Evolutionary conservation across 306 rosid species (phyloP).

Genomic region (Bauhinia variegata): DNA sequence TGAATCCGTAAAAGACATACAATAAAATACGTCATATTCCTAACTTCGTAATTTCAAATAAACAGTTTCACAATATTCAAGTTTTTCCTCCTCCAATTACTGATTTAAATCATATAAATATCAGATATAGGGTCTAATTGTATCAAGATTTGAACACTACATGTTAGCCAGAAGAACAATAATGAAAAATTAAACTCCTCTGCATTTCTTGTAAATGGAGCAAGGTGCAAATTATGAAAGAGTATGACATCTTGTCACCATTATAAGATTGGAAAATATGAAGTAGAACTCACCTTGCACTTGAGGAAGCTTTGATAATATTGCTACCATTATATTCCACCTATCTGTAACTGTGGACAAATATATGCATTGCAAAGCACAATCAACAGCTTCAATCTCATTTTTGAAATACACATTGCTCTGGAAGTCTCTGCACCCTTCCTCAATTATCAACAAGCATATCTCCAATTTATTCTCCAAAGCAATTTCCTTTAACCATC

Average conservation of each 20-base stretch:
- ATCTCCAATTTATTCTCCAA: slow-evolving; percentile 78
- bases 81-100: too few relatives aligned
- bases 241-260: slow-evolving; percentile 31
- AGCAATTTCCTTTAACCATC: slow-evolving; percentile 93
- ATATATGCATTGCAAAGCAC: slow-evolving; percentile 93
- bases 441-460: slow-evolving; percentile 78
- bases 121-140: too few relatives aligned
- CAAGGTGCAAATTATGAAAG: slow-evolving; percentile 6
- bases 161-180: too few relatives aligned
- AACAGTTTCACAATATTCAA: too few relatives aligned
- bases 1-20: too few relatives aligned
- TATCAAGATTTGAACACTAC: too few relatives aligned
- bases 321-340: slow-evolving; percentile 86
- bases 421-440: slow-evolving; percentile 74
- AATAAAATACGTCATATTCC: too few relatives aligned
- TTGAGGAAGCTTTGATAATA: slow-evolving; percentile 80
- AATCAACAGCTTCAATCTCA: slow-evolving; percentile 79
- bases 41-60: too few relatives aligned
- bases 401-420: slow-evolving; percentile 58
- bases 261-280: slow-evolving; percentile 30
- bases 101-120: too few relatives aligned
- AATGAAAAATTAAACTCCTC: too few relatives aligned
- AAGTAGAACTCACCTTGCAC: slow-evolving; percentile 65
- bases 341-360: slow-evolving; percentile 77
- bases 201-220: too few relatives aligned